Evolutionary conservation across 2,329 filamentous ascomycete genomes (phyloP).

Genomic region (Fusarium sp.): DNA sequence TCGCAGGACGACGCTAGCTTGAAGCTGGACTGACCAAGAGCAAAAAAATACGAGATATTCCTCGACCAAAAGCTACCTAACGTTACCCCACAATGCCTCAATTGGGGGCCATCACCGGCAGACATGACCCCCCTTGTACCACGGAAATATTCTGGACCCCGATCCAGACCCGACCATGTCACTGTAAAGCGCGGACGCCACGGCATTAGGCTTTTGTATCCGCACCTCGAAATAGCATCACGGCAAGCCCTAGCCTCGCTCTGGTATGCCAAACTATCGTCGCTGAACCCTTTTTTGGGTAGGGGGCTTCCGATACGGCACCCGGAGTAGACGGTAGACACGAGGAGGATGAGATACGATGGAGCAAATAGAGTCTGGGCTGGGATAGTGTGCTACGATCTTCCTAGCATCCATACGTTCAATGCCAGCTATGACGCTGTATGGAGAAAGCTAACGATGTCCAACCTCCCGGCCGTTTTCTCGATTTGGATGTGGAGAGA

Average conservation of each 20-base stretch:
- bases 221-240: conserved; percentile 40
- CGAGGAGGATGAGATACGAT: background rate
- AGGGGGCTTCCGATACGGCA: background rate
- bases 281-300: conserved; percentile 1
- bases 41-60: conserved; percentile 43
- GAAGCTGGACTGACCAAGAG: conserved; percentile 2
- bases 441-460: conserved; percentile 23
- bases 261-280: background rate
- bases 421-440: conserved; percentile 34
- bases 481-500: conserved; percentile 38
- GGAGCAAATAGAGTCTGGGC: background rate
- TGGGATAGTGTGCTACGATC: conserved; percentile 10
- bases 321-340: conserved; percentile 3
- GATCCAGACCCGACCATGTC: conserved; percentile 22
- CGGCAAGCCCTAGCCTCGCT: conserved; percentile 30
- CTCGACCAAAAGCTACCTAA: conserved; percentile 26
- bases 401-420: background rate
- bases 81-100: conserved; percentile 40
- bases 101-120: conserved; percentile 28
- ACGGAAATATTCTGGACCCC: conserved; percentile 39
- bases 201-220: conserved; percentile 16
- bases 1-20: conserved; percentile 27
- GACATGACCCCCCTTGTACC: conserved; percentile 11
- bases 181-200: conserved; percentile 4
- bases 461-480: conserved; percentile 25